Evolutionary conservation across 2,329 filamentous ascomycete genomes (phyloP).

Genomic region (Pseudogymnoascus sp.): DNA sequence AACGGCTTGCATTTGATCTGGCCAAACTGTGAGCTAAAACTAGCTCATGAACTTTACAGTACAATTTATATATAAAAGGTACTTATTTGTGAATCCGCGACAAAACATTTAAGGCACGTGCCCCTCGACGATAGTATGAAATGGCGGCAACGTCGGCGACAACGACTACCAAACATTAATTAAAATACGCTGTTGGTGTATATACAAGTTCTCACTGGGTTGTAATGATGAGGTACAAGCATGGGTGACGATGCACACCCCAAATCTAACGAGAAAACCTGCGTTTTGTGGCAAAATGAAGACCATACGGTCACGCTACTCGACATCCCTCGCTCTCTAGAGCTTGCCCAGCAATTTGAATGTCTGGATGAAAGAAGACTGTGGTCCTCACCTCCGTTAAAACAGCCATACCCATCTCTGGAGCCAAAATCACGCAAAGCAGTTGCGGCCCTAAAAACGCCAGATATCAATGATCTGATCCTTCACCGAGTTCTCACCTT

Average conservation of each 20-base stretch:
- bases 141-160: neutral
- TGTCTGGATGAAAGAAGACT: slow-evolving; percentile 13
- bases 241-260: slow-evolving; percentile 4
- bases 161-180: neutral
- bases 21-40: too few species aligned
- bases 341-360: slow-evolving; percentile 48
- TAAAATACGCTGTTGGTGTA: too few species aligned
- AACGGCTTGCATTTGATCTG: neutral
- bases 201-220: too few species aligned
- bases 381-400: slow-evolving; percentile 34
- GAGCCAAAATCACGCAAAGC: slow-evolving; percentile 42
- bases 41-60: too few species aligned
- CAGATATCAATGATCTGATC: slow-evolving; percentile 22
- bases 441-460: slow-evolving; percentile 14
- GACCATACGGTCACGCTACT: slow-evolving; percentile 47
- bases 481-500: slow-evolving; percentile 23
- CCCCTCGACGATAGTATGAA: neutral
- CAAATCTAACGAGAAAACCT: slow-evolving; percentile 14
- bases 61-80: too few species aligned
- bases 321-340: slow-evolving; percentile 63
- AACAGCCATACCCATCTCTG: slow-evolving; percentile 40
- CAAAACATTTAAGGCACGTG: neutral
- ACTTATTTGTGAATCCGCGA: neutral
- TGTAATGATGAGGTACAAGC: neutral
- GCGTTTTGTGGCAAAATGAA: slow-evolving; percentile 47